A percentile compares a stretch with the other conserved stretches of the same genome.
These are phyloP conservation scores for Neonectria hederae DNA, from an alignment of 2,329 filamentous ascomycete genomes.

Conservation along the genomic window DNA sequence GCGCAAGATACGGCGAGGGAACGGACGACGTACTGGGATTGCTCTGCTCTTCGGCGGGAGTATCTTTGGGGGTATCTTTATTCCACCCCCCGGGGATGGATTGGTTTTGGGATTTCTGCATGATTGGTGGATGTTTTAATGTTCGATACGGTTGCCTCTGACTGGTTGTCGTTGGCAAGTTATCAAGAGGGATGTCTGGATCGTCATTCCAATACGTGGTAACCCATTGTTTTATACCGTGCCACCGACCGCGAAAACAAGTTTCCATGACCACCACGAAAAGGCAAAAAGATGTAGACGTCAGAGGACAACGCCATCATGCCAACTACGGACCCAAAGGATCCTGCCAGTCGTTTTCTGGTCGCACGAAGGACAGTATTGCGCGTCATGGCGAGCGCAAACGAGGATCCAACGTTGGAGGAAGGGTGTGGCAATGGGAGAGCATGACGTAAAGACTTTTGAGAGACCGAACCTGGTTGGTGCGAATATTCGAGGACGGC, in stretches of 20 bases:
- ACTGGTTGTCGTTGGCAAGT: background rate
- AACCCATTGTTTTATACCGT: conserved; percentile 2
- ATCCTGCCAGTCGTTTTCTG: conserved; percentile 33
- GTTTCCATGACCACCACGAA: background rate
- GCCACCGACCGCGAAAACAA: background rate
- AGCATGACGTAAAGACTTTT: conserved; percentile 38
- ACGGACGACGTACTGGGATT: conserved; percentile 45
- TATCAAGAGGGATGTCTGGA: background rate
- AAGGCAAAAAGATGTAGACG: conserved; percentile 29
- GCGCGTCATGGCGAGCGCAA: conserved; percentile 40
- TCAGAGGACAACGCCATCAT: conserved; percentile 36
- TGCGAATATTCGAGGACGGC: background rate
- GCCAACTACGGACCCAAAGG: conserved; percentile 21
- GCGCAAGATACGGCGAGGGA: conserved; percentile 35
- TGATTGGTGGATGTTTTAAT: conserved; percentile 21
- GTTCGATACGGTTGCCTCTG: background rate
- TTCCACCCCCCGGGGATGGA: conserved; percentile 43
- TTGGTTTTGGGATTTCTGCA: conserved; percentile 42
- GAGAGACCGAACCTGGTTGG: background rate
- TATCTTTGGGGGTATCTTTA: conserved; percentile 45
- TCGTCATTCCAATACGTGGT: background rate
- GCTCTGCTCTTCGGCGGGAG: conserved; percentile 39
- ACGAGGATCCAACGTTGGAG: conserved; percentile 24
- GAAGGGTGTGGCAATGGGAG: conserved; percentile 37
- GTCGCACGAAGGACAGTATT: conserved; percentile 31